Base-by-base conservation (phyloP, 2,329 filamentous ascomycete species). In the Dactylellina cionopaga region DNA sequence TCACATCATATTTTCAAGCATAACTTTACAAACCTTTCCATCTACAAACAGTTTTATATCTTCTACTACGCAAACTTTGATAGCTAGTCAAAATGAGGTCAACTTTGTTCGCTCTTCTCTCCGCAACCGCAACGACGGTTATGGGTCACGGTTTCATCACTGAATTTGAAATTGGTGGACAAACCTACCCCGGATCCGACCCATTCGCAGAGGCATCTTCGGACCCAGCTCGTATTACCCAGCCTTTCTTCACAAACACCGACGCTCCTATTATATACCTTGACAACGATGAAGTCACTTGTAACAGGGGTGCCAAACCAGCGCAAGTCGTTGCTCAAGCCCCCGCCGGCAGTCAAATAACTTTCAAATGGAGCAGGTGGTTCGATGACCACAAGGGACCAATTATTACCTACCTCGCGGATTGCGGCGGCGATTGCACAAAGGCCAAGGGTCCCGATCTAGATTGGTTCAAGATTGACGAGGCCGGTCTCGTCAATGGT, bases 341-440 rank as follows among this genome's bases (percentile, higher is more conserved):
- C 33, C 76, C 79, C 2, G 83, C 84, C 2, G 84, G 84, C 29
- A 80, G 81, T 70, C 78, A 78, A 47, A 78, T 86, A 70, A 80
- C 81, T 27, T 77, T 85, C 35, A 79, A 82, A 73, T 85, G 84
- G 84, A 81, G 80, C 60, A 78, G 78, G 0, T 85, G 84, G 84
- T 83, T 83, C 5, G 79, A 81, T 3, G 82, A 81, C 27, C 84
- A 86, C 78, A 80, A 80, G 25, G 83, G 83, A 0, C 82, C 83
- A 5, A 79, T 84, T 75, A 66, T 84, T 80, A 83, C 80, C 77
- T 84, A 83, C 74, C 79, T 85, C 0, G 80, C 80, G 1, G 79
- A 81, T 29, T 83, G 81, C 75, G 62, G 51, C 75, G 82, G 81
- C 4, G 76, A 79, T 1, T 83, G 82, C 68, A 78, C 80, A 56